Conservation (phyloP, 352 stramenopile genomes). For the Sclerospora graminicola region DNA sequence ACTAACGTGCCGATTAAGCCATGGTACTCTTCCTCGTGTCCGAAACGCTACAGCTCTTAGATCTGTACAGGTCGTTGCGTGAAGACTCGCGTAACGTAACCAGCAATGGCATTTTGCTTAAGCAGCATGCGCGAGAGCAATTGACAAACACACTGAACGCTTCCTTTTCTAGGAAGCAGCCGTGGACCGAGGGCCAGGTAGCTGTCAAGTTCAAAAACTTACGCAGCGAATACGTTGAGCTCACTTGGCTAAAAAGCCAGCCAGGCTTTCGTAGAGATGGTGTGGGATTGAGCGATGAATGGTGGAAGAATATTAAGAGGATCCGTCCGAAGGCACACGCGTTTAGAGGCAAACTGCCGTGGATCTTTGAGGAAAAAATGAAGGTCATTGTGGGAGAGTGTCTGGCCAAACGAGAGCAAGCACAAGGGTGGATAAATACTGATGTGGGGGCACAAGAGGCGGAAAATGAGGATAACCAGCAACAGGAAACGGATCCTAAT, state of each 20-base stretch:
- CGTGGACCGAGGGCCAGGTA: constrained; percentile 45
- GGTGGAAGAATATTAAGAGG: constrained; percentile 36
- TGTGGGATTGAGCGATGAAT: constrained; percentile 27
- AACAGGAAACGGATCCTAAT: neutral
- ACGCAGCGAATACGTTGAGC: constrained; percentile 38
- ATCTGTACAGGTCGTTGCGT: constrained; percentile 34
- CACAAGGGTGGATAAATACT: neutral
- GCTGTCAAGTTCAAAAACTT: constrained; percentile 63
- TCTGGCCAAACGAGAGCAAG: neutral
- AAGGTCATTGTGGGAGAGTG: constrained; percentile 23
- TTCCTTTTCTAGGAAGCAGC: constrained; percentile 20
- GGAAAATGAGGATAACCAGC: neutral
- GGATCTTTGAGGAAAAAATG: constrained; percentile 38
- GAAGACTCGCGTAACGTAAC: constrained; percentile 34
- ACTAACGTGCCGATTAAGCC: neutral
- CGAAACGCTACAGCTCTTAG: constrained; percentile 38
- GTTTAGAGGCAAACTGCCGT: constrained; percentile 50
- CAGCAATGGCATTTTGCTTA: constrained; percentile 36
- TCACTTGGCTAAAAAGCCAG: constrained; percentile 35
- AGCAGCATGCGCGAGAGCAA: constrained; percentile 28
- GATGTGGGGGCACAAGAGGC: neutral
- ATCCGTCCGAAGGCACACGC: constrained; percentile 35
- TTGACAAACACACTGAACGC: constrained; percentile 37
- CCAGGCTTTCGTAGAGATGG: constrained; percentile 31
- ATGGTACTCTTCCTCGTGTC: constrained; percentile 56